Evolutionary conservation across 805 yeast genomes (phyloP).

Genomic region (Yamadazyma paraphyllophila): DNA sequence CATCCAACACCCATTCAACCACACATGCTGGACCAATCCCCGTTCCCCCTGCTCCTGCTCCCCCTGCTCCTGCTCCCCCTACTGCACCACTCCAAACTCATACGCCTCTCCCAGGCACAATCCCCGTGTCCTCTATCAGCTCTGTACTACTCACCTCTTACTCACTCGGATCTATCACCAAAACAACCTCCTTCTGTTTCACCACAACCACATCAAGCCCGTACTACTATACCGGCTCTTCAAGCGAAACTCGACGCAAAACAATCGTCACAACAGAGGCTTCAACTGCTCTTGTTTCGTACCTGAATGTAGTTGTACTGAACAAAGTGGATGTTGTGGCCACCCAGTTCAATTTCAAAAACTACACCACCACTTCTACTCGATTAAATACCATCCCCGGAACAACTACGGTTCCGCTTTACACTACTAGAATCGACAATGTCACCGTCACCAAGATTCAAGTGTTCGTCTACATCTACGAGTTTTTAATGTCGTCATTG

Average conservation of each 20-base stretch:
- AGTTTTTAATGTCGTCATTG: background rate
- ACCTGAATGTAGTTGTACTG: background rate
- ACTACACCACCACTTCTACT: slow-evolving; percentile 3
- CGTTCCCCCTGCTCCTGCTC: background rate
- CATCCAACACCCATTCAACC: too few relatives aligned
- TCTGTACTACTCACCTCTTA: background rate
- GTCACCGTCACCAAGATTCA: background rate
- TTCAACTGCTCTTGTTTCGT: slow-evolving; percentile 1
- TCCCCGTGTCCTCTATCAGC: too few relatives aligned
- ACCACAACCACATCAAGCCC: slow-evolving; percentile 2
- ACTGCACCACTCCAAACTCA: too few relatives aligned
- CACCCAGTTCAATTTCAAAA: slow-evolving; percentile 6
- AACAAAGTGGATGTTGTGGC: background rate
- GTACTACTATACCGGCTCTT: background rate
- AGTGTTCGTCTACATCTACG: background rate
- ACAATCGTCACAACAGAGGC: slow-evolving; percentile 5
- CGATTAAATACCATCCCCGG: background rate
- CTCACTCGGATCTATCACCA: background rate
- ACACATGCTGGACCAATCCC: too few relatives aligned
- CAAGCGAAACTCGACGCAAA: slow-evolving; percentile 4
- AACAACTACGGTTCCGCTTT: background rate
- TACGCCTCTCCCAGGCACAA: too few relatives aligned
- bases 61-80: slow-evolving; percentile 4
- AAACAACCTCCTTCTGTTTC: slow-evolving; percentile 4
- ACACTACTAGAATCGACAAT: slow-evolving; percentile 1